Evolutionary conservation across 202 grass and related monocot species (phyloP), one percentile per base, ranked within the genome.

Genomic region (Zizania palustris): DNA sequence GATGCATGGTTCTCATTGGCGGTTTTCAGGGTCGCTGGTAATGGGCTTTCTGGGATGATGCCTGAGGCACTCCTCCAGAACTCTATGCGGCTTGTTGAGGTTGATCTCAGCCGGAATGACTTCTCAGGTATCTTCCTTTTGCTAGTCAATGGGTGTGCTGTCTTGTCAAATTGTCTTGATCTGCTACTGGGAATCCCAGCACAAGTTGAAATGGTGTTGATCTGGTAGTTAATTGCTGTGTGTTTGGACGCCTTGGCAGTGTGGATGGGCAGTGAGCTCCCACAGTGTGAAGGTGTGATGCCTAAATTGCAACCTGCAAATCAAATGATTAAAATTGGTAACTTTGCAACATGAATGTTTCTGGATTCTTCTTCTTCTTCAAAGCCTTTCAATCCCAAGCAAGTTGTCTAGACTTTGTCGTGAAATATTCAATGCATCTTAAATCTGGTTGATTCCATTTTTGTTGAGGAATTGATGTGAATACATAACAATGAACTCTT

Each of bases 91-190:
- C 77, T 95, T 54, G 22, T 78, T 4, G 87, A 95, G 71, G 76
- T 98, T 61, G 96, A 98, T 92, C 96, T 98, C 64, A 95, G 89
- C 77, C 14, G 74, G 80, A 95, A 98, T 66, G 87, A 77, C 55
- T 95, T 98, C 83, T 95, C 91, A 88, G 91, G 96, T 98, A 95
- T 46, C 63, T 56, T 7, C 15, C 43, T 53, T 41, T 81, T 78
- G 40, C 57, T 35, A 67, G n/a, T 67, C 0, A 72, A 9, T 86
- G 49, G 16, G 21, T 39, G 11, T 45, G n/a, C n/a, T 55, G 21
- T 78, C 22, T 36, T 74, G 20, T 57, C 6, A 4, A 49, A 59
- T 44, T 65, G 1, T 46, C 53, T 18, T 64, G 63, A 84, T 74
- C 69, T 63, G 40, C 44, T 42, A 39, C 15, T 39, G 3, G 65